Evolutionary conservation across 371 early-diverging fungal genomes (phyloP).

Genomic region (Mucor indicus): DNA sequence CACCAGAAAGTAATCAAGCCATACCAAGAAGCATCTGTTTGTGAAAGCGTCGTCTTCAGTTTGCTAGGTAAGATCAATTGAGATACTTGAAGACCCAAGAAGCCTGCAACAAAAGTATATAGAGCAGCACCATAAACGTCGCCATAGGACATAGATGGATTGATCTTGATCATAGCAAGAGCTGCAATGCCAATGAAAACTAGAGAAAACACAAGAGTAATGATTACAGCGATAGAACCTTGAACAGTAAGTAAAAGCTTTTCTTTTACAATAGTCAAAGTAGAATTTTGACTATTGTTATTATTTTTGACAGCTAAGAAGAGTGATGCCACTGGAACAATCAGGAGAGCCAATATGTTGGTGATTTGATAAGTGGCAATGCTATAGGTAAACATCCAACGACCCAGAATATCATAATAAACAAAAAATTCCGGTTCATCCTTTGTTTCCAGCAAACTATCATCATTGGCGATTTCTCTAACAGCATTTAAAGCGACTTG

Average conservation of each 20-base stretch:
- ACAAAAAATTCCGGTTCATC: conserved; percentile 32
- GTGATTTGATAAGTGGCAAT: conserved; percentile 37
- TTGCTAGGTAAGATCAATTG: conserved; percentile 29
- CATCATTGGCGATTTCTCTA: conserved; percentile 35
- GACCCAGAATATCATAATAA: conserved; percentile 56
- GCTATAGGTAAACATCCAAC: conserved; percentile 47
- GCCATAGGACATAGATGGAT: conserved; percentile 44
- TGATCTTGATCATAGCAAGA: conserved; percentile 17
- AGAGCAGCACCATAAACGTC: conserved; percentile 34
- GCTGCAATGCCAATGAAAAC: conserved; percentile 13
- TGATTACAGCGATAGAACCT: conserved; percentile 25
- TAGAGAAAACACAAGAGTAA: conserved; percentile 14
- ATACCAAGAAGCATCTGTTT: conserved; percentile 20
- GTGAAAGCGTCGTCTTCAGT: conserved; percentile 15
- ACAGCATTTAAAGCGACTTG: conserved; percentile 41
- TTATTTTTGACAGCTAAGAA: conserved; percentile 1
- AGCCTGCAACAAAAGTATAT: conserved; percentile 26
- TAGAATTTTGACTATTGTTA: background rate
- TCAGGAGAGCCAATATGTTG: conserved; percentile 37
- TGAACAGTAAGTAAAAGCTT: conserved; percentile 18
- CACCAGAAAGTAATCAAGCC: conserved; percentile 53
- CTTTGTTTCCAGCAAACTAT: conserved; percentile 24
- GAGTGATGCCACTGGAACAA: conserved; percentile 28
- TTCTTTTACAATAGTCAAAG: conserved; percentile 12
- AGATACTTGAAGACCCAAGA: conserved; percentile 38